Base-by-base conservation (phyloP, 768 basidiomycete genomes). In the Auricularia sp. region DNA sequence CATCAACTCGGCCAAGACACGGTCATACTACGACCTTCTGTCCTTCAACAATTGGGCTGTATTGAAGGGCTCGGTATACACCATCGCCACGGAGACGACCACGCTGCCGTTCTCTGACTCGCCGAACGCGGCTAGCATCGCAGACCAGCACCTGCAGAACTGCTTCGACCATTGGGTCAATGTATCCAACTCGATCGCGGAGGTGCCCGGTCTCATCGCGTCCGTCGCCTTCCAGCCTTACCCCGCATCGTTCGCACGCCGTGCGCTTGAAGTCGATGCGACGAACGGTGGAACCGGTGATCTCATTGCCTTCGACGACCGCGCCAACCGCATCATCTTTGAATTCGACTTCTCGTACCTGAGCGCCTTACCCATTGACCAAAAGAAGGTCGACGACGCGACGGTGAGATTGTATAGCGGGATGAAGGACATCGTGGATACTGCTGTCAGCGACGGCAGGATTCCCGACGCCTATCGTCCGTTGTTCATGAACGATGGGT, bases 261-360 rank as follows among this genome's bases (percentile, higher is more conserved):
- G 39, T 42, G 39, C 39, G 47, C 47, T 8, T 18, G 21, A 51
- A 18, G 16, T 21, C 3, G 21, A 51, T 16, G 47, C 47, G 8
- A 18, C 21, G 39, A 42, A 42, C 47, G 47, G 21, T 21, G 18
- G 18, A 21, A 51, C 18, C 47, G 47, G 47, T 5, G 47, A 51
- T 21, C 47, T 51, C 18, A 16, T 51, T 18, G 47, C 47, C 6
- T 21, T 51, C 47, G 47, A 51, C 47, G 47, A 51, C 47, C 11
- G 47, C 47, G 47, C 47, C 47, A 21, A 51, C 21, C 47, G 47
- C 47, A 51, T 51, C 47, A 51, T 51, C 47, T 51, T 51, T 18
- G 47, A 51, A 18, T 51, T 51, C 47, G 47, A 51, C 21, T 65
- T 56, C 63, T 68, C 51, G 43, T 62, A 34, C 59, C 33, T 35